Evolutionary conservation across 306 rosid genomes (phyloP).

Genomic region (Dryas octopetala): DNA sequence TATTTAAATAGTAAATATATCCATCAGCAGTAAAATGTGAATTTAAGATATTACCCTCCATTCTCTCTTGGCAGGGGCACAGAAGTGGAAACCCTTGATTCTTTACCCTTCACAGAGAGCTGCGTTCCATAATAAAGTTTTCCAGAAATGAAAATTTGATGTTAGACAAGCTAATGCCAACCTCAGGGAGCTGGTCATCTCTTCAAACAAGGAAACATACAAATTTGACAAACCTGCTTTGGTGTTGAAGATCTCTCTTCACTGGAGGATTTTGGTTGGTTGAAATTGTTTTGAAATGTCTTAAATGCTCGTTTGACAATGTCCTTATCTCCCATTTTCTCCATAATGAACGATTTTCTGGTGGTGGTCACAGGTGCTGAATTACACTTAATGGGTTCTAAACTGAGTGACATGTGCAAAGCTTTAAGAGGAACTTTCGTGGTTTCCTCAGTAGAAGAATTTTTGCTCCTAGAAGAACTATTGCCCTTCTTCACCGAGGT

Average conservation of each 20-base stretch:
- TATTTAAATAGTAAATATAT: constrained; percentile 19
- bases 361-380: constrained; percentile 44
- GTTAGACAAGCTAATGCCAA: neutral
- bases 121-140: constrained; percentile 19
- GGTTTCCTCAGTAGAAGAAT: constrained; percentile 38
- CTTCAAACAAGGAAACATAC: neutral
- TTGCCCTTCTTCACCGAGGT: constrained; percentile 52
- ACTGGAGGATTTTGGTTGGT: constrained; percentile 48
- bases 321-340: constrained; percentile 93
- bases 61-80: constrained; percentile 51
- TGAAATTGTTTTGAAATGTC: constrained; percentile 73
- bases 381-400: constrained; percentile 51
- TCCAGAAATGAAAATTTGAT: constrained; percentile 18
- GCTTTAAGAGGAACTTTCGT: constrained; percentile 57
- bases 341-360: constrained; percentile 77
- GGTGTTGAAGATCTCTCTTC: constrained; percentile 48
- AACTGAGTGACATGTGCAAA: constrained; percentile 62
- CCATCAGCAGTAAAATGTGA: constrained; percentile 2
- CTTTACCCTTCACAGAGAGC: constrained; percentile 58
- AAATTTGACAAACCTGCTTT: constrained; percentile 50
- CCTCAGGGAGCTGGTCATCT: neutral
- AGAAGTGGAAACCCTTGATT: constrained; percentile 51
- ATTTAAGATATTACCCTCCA: constrained; percentile 54
- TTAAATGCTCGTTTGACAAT: constrained; percentile 89
- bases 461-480: constrained; percentile 46